A percentile compares a stretch with the other conserved stretches of the same genome.
phyloP scores from a whole-genome alignment of 805 yeast genomes.

The Lipomyces yamadae region DNA sequence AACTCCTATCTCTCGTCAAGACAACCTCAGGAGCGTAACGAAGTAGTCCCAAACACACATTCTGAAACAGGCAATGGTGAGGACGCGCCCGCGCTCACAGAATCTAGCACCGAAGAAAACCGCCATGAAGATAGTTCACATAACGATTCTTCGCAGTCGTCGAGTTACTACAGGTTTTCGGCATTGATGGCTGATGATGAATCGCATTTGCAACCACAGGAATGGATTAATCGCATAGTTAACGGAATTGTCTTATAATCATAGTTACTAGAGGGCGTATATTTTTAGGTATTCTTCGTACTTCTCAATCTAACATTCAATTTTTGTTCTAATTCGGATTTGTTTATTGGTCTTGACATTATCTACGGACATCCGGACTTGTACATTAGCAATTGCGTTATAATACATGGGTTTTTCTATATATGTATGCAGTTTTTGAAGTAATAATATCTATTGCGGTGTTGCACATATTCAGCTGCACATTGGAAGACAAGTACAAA shows the following conservation, averaged over 20 bases:
- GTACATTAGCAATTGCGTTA: background rate
- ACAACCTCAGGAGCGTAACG: background rate
- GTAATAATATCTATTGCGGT: background rate
- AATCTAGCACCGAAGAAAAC: background rate
- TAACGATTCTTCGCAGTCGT: background rate
- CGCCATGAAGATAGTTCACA: background rate
- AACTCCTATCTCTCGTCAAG: background rate
- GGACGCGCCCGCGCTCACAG: background rate
- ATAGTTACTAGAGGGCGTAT: background rate
- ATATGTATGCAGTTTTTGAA: background rate
- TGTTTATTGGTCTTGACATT: background rate
- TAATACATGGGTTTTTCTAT: too few species aligned
- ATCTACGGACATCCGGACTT: background rate
- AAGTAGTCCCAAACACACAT: background rate
- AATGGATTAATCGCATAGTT: constrained; percentile 13
- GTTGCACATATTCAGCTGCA: background rate
- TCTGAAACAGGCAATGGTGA: background rate
- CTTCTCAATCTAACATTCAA: background rate
- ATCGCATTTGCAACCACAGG: background rate
- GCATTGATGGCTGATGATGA: background rate
- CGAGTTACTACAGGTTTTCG: constrained; percentile 1
- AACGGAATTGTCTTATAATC: constrained; percentile 14
- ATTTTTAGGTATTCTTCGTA: background rate
- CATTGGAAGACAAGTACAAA: background rate
- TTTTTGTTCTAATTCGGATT: background rate